These are phyloP conservation scores for Acorus calamus DNA, from an alignment of 106 monocot genomes.

Conservation along the genomic window DNA sequence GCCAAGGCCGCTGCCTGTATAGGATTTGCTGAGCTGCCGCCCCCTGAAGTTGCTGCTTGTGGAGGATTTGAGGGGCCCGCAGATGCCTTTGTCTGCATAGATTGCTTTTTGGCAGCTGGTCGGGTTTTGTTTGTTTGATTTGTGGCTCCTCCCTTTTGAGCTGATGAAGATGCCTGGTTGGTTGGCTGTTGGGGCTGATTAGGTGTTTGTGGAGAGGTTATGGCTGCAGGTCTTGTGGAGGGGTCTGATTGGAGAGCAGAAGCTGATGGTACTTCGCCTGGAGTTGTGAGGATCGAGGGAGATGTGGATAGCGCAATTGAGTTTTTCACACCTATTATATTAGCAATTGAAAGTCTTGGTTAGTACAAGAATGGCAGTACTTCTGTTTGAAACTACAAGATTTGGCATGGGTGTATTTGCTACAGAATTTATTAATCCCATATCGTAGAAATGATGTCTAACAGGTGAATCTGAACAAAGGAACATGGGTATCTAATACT, in stretches of 20 bases:
- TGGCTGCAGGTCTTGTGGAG: too few relatives aligned
- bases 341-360: neutral
- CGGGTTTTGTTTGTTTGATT: constrained; percentile 16
- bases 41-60: too few relatives aligned
- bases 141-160: constrained; percentile 7
- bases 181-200: constrained; percentile 8
- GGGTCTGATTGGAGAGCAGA: constrained; percentile 13
- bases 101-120: constrained; percentile 9
- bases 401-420: neutral
- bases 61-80: constrained; percentile 17
- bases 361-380: neutral
- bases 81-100: constrained; percentile 9
- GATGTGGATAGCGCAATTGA: neutral
- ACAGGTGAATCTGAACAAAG: neutral
- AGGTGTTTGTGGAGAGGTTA: neutral
- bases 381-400: neutral
- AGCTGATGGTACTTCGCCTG: constrained; percentile 12
- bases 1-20: constrained; percentile 68
- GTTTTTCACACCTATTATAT: constrained; percentile 10
- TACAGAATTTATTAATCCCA: neutral
- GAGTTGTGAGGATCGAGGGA: too few relatives aligned
- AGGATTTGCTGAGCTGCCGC: too few relatives aligned
- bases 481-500: neutral
- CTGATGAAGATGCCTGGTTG: neutral
- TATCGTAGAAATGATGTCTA: neutral